A percentile compares a stretch with the other conserved stretches of the same genome.
Evolutionary conservation across 306 rosid species (phyloP).

Genomic region (Rosa rugosa): DNA sequence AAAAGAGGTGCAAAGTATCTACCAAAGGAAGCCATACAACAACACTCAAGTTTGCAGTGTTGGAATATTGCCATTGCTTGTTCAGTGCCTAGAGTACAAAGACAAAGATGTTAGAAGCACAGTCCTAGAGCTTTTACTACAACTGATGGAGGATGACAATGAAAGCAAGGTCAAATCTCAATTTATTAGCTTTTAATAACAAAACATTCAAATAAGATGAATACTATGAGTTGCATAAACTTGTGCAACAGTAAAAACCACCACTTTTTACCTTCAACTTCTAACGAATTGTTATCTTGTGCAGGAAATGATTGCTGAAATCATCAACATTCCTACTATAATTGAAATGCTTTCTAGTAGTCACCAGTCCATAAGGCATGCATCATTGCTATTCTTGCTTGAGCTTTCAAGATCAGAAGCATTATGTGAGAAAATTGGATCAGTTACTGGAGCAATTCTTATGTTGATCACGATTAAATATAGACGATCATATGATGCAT

Average conservation of each 20-base stretch:
- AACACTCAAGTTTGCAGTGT: slow-evolving; percentile 21
- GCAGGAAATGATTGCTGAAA: slow-evolving; percentile 39
- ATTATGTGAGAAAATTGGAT: slow-evolving; percentile 42
- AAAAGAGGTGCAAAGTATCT: slow-evolving; percentile 35
- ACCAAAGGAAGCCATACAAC: slow-evolving; percentile 27
- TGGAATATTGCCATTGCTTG: slow-evolving; percentile 41
- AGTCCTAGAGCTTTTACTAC: slow-evolving; percentile 31
- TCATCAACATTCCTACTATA: slow-evolving; percentile 21
- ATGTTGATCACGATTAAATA: slow-evolving; percentile 39
- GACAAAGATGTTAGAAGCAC: slow-evolving; percentile 35
- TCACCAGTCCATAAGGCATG: slow-evolving; percentile 32
- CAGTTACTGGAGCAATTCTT: slow-evolving; percentile 37
- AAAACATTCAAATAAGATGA: not conserved
- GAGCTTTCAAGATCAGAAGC: slow-evolving; percentile 43
- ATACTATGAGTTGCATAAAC: not conserved
- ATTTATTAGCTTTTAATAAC: not conserved
- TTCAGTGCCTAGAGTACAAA: slow-evolving; percentile 30
- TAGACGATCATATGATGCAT: slow-evolving; percentile 27
- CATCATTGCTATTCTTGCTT: slow-evolving; percentile 36
- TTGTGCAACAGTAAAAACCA: not conserved
- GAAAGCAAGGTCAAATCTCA: slow-evolving; percentile 34
- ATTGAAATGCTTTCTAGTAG: slow-evolving; percentile 37
- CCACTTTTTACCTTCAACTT: not conserved
- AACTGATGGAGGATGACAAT: slow-evolving; percentile 33
- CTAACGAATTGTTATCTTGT: slow-evolving; percentile 14